Evolutionary conservation across 352 stramenopile genomes (phyloP), one percentile per base, ranked within the genome.

Genomic region (Aphanomyces euteiches): DNA sequence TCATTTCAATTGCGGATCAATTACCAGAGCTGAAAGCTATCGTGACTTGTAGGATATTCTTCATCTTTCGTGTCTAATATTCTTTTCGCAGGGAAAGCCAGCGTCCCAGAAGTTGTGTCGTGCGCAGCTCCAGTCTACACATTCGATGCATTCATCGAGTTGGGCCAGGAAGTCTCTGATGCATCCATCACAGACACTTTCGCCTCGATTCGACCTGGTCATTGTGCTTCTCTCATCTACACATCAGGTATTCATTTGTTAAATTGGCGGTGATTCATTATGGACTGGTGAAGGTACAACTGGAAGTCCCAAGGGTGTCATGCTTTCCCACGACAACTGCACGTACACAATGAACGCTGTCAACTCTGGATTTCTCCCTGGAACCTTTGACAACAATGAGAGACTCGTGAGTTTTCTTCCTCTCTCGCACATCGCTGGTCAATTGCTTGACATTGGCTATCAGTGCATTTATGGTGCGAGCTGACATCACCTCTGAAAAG

Each of bases 141-240:
- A 7, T 61, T 61, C 21, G 54, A 61, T 12, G 19, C 21, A 37
- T 61, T 61, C 54, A 45, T 61, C 28, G 54, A 34, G 28, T 37
- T 61, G 8, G 54, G 54, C 3, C 13, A 61, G 19, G 5, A 61
- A 12, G 21, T 17, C 12, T 3, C 54, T 28, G 21, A 34, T 17
- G 54, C n/a, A 17, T 10, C 54, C 19, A 40, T 61, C 6, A 39
- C 13, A 1, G 54, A 37, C 3, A 6, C 17, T 37, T 40, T 61
- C 15, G 54, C 19, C 54, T 19, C 19, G 15, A 39, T 61, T 12
- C 54, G 37, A 19, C 81, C 83, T 21, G 81, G 80, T 19, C 79
- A 90, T 70, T 90, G 87, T 74, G 85, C 79, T 56, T 92, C 87
- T 47, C 75, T 97, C 28, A 95, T 97, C 71, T 98, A 97, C 81